phyloP scores from a whole-genome alignment of 192 early-diverging fungal species.

The Allomyces macrogynus region DNA sequence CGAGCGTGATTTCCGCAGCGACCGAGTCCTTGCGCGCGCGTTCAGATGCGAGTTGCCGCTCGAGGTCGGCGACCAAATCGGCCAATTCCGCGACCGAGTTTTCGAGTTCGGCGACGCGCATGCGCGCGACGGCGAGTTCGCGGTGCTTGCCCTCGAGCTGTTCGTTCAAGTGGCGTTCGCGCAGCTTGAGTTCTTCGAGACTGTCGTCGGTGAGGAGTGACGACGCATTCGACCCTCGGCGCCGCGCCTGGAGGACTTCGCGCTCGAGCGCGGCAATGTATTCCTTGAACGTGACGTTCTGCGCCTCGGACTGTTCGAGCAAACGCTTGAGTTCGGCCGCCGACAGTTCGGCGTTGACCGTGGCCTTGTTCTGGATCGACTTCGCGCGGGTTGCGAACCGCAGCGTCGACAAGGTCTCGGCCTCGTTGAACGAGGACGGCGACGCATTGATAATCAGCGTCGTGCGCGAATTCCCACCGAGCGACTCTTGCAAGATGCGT shows the following conservation, averaged over 20 bases:
- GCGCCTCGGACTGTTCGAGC: constrained; percentile 71
- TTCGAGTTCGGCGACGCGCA: constrained; percentile 14
- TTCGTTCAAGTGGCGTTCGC: constrained; percentile 1
- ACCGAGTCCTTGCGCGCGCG: too few relatives aligned
- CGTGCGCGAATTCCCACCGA: constrained; percentile 98
- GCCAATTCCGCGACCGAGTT: constrained; percentile 6
- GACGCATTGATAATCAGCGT: constrained; percentile 99
- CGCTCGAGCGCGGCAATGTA: constrained; percentile 70
- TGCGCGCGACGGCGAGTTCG: background rate
- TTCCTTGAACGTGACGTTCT: constrained; percentile 57
- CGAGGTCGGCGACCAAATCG: background rate
- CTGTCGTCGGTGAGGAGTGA: constrained; percentile 37
- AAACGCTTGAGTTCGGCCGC: constrained; percentile 84
- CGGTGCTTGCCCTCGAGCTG: constrained; percentile 8
- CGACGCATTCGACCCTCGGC: constrained; percentile 23
- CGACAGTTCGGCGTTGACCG: constrained; percentile 89
- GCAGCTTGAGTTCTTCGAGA: constrained; percentile 18
- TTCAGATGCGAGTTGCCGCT: too few relatives aligned
- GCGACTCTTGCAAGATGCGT: constrained; percentile 95
- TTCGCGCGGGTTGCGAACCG: constrained; percentile 97
- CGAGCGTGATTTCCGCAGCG: constrained; percentile 16
- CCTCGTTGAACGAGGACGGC: constrained; percentile 89
- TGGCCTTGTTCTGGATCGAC: constrained; percentile 99
- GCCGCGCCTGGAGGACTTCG: constrained; percentile 76
- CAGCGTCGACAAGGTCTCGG: constrained; percentile 81